Evolutionary conservation across 345 rosid species (phyloP).

Genomic region (Citrus glauca): DNA sequence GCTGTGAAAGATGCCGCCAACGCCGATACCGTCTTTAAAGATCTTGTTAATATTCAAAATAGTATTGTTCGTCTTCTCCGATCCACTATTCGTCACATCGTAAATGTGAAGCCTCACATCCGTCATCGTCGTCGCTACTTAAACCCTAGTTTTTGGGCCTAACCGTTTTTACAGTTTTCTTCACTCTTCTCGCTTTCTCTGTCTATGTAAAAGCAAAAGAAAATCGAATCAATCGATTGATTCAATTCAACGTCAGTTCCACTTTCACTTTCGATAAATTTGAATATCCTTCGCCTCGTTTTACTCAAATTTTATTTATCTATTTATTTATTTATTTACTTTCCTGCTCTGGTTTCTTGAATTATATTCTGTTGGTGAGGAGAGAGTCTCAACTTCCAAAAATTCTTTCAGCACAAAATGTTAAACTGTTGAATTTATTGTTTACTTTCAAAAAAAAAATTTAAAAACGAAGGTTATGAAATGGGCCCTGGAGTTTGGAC

Average conservation of each 20-base stretch:
- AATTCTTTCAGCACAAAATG: too few species aligned
- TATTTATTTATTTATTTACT: too few species aligned
- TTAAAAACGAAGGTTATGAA: neutral
- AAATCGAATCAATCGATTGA: neutral
- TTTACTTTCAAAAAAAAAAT: too few species aligned
- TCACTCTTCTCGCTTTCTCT: neutral
- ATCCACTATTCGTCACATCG: conserved; percentile 95
- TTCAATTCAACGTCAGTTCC: neutral
- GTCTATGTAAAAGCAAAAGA: neutral
- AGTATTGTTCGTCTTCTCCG: conserved; percentile 91
- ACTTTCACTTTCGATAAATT: conserved; percentile 1
- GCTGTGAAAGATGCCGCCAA: conserved; percentile 98
- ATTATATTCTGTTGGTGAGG: neutral
- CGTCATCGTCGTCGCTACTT: conserved; percentile 39
- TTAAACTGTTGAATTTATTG: too few species aligned
- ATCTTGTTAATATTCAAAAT: conserved; percentile 86
- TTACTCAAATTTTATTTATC: neutral
- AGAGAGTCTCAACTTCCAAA: neutral
- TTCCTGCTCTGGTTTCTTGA: neutral
- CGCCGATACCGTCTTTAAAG: conserved; percentile 91
- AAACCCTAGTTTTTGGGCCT: conserved; percentile 20
- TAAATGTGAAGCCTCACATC: conserved; percentile 84
- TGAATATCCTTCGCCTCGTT: conserved; percentile 6
- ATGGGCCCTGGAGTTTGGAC: neutral
- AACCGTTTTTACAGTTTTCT: neutral